Evolutionary conservation across 305 asterid species (phyloP), one percentile per base, ranked within the genome.

Genomic region (Fraxinus platypoda): DNA sequence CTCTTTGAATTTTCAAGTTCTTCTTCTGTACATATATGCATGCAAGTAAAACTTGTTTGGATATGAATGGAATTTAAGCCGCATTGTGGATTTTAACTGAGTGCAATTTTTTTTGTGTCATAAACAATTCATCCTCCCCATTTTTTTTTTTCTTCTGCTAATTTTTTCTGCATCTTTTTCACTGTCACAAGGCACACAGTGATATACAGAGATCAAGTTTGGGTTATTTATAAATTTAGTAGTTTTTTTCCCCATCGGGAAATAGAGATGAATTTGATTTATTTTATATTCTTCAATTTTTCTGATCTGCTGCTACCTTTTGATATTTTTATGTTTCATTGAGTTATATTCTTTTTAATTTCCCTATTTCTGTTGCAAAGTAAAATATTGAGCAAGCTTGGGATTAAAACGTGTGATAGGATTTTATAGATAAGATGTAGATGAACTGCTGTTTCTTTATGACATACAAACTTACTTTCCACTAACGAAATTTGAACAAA

Each of bases 51-150:
- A 21, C 35, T 25, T 73, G 7, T 34, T 64, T 41, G 54, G 1
- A 70, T 11, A 17, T 66, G 23, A 78, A 43, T 49, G 25, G 64
- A 52, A 17, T 54, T 54, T 1, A 26, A 33, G 75, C 25, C 9
- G 86, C 82, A 43, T 80, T 85, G 75, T 4, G 49, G 80, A 54
- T 78, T 76, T 85, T 30, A 34, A 1, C 38, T 25, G 49, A 77
- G 70, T 34, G 72, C 26, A 62, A 19, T 35, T 74, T 46, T 46
- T 46, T 81, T 41, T 21, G 74, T 68, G 21, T 78, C 54, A 49
- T 49, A 19, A 19, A 46, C 78, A 3, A 38, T 23, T 38, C 46
- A 49, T 15, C 59, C 8, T 37, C n/a, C n/a, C n/a, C n/a, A n/a
- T n/a, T n/a, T 6, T 4, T 66, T 54, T 59, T 37, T 64, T 31